Evolutionary conservation across 257 asterid genomes (phyloP).

Genomic region (Avicennia marina): DNA sequence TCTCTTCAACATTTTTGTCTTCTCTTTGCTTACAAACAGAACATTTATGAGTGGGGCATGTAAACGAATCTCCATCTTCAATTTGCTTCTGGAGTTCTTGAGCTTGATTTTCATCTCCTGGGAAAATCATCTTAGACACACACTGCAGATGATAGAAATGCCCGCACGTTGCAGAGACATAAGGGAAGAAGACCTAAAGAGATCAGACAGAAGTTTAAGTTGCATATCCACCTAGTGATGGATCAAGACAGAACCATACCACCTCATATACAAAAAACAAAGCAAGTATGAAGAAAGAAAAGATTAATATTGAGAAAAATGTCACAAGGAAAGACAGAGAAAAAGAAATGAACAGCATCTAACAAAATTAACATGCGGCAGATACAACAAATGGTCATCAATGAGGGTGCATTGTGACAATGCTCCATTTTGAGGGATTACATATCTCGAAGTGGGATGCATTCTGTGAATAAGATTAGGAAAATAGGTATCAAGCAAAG

Average conservation of each 20-base stretch:
- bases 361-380: not conserved
- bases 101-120: conserved; percentile 36
- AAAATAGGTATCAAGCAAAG: not conserved
- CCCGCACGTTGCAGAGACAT: conserved; percentile 79
- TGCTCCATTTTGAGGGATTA: not conserved
- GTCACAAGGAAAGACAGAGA: not conserved
- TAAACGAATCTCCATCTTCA: conserved; percentile 57
- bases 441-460: not conserved
- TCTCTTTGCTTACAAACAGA: conserved; percentile 48
- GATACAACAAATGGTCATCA: not conserved
- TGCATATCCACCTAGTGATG: conserved; percentile 10
- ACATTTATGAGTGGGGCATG: conserved; percentile 75
- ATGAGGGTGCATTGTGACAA: not conserved
- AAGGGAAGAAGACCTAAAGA: conserved; percentile 62
- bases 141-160: conserved; percentile 71
- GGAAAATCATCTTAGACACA: conserved; percentile 41
- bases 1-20: conserved; percentile 37
- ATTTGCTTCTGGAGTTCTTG: conserved; percentile 37
- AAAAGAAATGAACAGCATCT: conserved; percentile 1
- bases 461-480: not conserved
- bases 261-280: not conserved
- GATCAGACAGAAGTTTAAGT: conserved; percentile 17
- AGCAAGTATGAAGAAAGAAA: not conserved
- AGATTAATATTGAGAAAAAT: not conserved
- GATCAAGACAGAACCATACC: not conserved